Evolutionary conservation across 441 rosid genomes (phyloP).

Genomic region (Monsonia emarginata): DNA sequence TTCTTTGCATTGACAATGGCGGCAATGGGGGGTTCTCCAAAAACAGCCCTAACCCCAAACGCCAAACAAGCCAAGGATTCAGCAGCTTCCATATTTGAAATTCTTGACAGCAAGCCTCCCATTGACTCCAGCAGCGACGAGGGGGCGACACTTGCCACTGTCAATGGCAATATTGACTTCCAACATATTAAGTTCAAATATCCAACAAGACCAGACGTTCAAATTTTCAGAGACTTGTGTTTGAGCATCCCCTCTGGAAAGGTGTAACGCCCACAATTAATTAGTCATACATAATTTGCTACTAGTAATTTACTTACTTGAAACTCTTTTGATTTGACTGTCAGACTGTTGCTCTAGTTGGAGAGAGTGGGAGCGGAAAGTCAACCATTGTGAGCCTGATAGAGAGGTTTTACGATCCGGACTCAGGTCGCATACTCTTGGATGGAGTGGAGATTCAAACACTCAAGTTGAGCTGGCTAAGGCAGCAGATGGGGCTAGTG

Average conservation of each 20-base stretch:
- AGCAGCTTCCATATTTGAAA: constrained; percentile 49
- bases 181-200: constrained; percentile 50
- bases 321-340: too few species aligned
- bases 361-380: constrained; percentile 83
- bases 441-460: constrained; percentile 55
- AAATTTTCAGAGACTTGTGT: constrained; percentile 41
- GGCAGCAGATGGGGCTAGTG: constrained; percentile 69
- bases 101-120: constrained; percentile 41
- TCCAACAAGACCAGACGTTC: constrained; percentile 49
- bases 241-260: constrained; percentile 52
- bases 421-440: constrained; percentile 54
- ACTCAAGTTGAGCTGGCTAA: constrained; percentile 55
- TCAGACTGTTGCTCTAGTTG: constrained; percentile 79
- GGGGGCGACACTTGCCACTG: constrained; percentile 32
- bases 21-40: constrained; percentile 51
- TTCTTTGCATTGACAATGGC: constrained; percentile 54
- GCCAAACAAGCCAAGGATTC: constrained; percentile 45
- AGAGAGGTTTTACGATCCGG: constrained; percentile 71
- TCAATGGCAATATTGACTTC: constrained; percentile 41
- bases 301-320: too few species aligned
- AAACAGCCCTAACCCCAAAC: constrained; percentile 50
- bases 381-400: constrained; percentile 55
- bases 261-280: too few species aligned
- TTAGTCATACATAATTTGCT: too few species aligned
- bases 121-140: constrained; percentile 46